Percentiles rank a stretch among this genome's conserved stretches.
These are phyloP conservation scores for Phycomyces nitens DNA, from an alignment of 192 early-diverging fungal genomes.

Conservation along the genomic window DNA sequence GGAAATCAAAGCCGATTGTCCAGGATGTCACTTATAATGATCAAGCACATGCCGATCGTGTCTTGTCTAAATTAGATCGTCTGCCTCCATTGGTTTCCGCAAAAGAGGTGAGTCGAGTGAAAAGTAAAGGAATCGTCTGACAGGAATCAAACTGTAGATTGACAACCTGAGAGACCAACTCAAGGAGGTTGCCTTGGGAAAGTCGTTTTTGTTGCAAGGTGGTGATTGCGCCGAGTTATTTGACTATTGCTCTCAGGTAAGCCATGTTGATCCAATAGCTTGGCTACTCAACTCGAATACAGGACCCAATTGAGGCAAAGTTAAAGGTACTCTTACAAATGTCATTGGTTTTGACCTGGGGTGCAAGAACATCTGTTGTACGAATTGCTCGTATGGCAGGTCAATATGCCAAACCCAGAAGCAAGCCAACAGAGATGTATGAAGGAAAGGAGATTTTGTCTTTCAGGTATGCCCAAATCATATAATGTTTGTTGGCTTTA, in stretches of 20 bases:
- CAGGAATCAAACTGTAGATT: constrained; percentile 50
- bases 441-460: constrained; percentile 80
- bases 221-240: constrained; percentile 99
- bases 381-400: constrained; percentile 98
- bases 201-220: constrained; percentile 94
- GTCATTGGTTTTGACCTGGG: constrained; percentile 94
- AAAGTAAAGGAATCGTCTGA: neutral
- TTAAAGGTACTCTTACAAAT: constrained; percentile 97
- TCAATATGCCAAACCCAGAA: constrained; percentile 97
- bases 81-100: constrained; percentile 91
- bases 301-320: constrained; percentile 89
- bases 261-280: neutral
- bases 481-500: too few relatives aligned
- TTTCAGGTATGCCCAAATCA: constrained; percentile 49
- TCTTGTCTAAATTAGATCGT: constrained; percentile 69
- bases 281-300: constrained; percentile 4
- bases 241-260: constrained; percentile 92
- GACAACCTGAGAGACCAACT: constrained; percentile 78
- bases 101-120: constrained; percentile 54
- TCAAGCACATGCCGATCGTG: constrained; percentile 59
- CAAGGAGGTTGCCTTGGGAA: constrained; percentile 82
- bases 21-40: constrained; percentile 92
- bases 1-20: constrained; percentile 71
- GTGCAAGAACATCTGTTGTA: constrained; percentile 87
- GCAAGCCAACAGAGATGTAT: constrained; percentile 83